Base-by-base conservation (phyloP, 1,139 yeast species). In the Suhomyces bribrorum region DNA sequence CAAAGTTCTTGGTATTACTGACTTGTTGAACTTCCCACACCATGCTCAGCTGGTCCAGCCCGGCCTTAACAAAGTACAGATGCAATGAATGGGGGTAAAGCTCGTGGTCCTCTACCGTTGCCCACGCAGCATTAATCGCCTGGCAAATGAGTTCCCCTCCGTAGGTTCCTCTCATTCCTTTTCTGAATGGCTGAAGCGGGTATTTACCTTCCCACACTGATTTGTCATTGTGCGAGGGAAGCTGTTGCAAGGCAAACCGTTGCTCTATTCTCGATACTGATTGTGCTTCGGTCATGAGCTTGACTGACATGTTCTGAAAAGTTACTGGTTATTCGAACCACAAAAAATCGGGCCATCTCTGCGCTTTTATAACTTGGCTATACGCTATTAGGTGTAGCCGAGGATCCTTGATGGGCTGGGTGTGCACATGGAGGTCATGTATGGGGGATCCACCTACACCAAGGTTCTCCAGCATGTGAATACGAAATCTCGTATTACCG, bases 81-180 rank as follows among this genome's bases (percentile, higher is more conserved):
- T 70, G 75, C 31, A 67, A 55, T 9, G 74, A 66, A 47, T 70
- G 69, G 4, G 74, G 71, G 32, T 58, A 57, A 32, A 67, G 61
- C 17, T 53, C 64, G 22, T 40, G 47, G 28, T 51, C 52, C 4
- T 43, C 45, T 7, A 70, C 52, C 8, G 71, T 53, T 32, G 56
- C 65, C 68, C 69, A 68, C 2, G 69, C 72, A 0, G 73, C 76
- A 30, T 59, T 44, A 9, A 63, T 38, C 1, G 63, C 61, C 46
- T 68, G 75, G 14, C 60, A 43, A 4, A 68, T 49, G 24, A 67
- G 52, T 36, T 70, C 76, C 3, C 75, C 76, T 3, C 76, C 76
- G 46, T 61, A 70, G 2, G 67, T 59, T 1, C 74, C 75, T 41
- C 73, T 52, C 5, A 58, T 61, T 1, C 56, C 68, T 8, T 50